Evolutionary conservation across 305 asterid species (phyloP), one percentile per base, ranked within the genome.

Genomic region (Fraxinus sp.): DNA sequence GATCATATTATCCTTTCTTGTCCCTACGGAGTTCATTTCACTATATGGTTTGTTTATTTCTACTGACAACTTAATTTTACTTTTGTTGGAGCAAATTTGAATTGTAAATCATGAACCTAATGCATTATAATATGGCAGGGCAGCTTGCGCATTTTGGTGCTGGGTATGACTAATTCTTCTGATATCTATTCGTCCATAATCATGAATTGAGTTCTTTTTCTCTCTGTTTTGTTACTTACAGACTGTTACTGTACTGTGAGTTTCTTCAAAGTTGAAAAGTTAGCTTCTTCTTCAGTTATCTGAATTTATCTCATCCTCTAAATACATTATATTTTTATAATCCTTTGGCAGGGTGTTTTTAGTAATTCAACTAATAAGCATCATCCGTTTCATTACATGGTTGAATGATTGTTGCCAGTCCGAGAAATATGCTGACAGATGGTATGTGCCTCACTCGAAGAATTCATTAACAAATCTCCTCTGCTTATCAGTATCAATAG

Each of bases 341-440:
- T 81, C 41, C 78, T 46, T 86, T 46, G 84, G 81, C 90, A 88
- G 92, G 83, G 91, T 89, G 4, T 89, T 89, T 82, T 79, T 89
- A 62, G 83, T 89, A 52, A 89, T 89, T 84, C 92, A 89, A 86
- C 84, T 89, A 7, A 33, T 89, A 26, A 89, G 92, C 66, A 82
- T 89, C 77, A 89, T 89, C 84, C 88, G 92, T 81, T 89, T 89
- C 84, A 89, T 89, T 72, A 88, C 91, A 37, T 89, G 92, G 92
- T 80, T 86, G 41, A 86, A 88, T 16, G 91, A 88, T 66, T 85
- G 88, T 70, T 86, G 90, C 79, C 87, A 80, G 13, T 89, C 92
- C 8, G 86, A 88, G 44, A 84, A 88, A 59, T 33, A 81, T 84
- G 87, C 90, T 0, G 90, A 81, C 16, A 89, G 84, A 89, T 89